Evolutionary conservation across 768 basidiomycete genomes (phyloP), one percentile per base, ranked within the genome.

Genomic region (Xanthoconium stramineum): DNA sequence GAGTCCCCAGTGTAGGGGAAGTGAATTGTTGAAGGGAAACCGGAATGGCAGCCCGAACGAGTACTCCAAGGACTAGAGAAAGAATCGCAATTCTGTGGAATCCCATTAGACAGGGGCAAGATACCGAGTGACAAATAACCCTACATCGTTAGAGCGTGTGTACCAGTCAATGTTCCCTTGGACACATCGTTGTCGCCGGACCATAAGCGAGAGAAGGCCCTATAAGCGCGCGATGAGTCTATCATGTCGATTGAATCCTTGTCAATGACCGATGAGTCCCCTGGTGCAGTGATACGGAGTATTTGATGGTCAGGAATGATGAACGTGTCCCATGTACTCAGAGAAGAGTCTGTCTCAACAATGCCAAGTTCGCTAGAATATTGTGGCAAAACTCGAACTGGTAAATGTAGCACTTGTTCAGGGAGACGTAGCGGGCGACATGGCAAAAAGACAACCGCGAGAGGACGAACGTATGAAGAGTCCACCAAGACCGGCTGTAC

Each of bases 371-470:
- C 49, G 61, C 63, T 15, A 49, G 56, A 24, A 51, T 57, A 61
- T 3, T 62, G 47, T 19, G 67, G 53, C 19, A 69, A 62, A 42
- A 71, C 65, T 48, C 83, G 60, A 44, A 89, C 78, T 3, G 89
- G 88, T 49, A 91, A 78, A 70, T 85, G 87, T 17, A 75, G 60
- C 20, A 78, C 73, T 59, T 80, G 79, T 40, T 71, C 67, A 24
- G 74, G 72, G 1, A 74, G 64, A 45, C 52, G 57, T 11, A 70
- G 66, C 55, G 76, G 69, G 20, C 72, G 62, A 56, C 76, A 77
- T 48, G 89, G 89, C 45, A 89, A 70, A 70, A 83, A 88, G 53
- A 89, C 74, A 57, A 91, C 75, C 24, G 85, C 89, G 60, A 91
- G 73, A 33, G 88, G 88, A 52, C 79, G 84, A 63, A 74, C 71